Evolutionary conservation across 2,329 filamentous ascomycete genomes (phyloP), one percentile per base, ranked within the genome.

Genomic region (Venturia asperata): DNA sequence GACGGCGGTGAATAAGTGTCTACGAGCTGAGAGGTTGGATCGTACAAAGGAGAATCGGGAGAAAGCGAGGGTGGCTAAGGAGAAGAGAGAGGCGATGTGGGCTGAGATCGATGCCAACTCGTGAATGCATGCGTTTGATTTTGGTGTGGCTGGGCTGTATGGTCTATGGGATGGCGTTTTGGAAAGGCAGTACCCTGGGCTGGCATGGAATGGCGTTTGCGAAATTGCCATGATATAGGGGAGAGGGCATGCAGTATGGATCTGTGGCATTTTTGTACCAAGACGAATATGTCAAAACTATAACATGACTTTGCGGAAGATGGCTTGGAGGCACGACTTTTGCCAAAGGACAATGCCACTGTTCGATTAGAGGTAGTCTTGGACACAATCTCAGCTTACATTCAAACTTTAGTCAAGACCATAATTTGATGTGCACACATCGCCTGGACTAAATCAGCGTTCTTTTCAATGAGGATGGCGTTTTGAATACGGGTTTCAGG

Each of bases 1-100:
- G 77, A 82, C 85, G 52, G 81, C 91, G 66, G 90, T 99, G 71
- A 94, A 90, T 77, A 83, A 85, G 73, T 99, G 94, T 74, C 83
- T 99, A 63, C 86, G 90, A 68, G 86, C 83, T 45, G 91, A 96
- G 76, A 85, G 94, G 72, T 79, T 87, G 63, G 90, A 92, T 75
- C 86, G 88, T 65, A 92, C 92, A 63, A 85, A 84, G 69, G 79
- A 81, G 70, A 97, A 99, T 75, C 85, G 90, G 71, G 83, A 90
- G 74, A 75, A 81, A 69, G 83, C 91, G 68, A 84, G 85, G 76
- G 71, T 72, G 76, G 88, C 92, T 81, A 82, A 88, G 74, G 83
- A 87, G 69, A 84, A 86, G 74, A 86, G 96, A 70, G 85, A 91
- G 79, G 84, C 86, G 74, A 85, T 84, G 70, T 97, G 89, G 90